Conservation (phyloP, 257 asterid species). For the Pogostemon cablin region DNA sequence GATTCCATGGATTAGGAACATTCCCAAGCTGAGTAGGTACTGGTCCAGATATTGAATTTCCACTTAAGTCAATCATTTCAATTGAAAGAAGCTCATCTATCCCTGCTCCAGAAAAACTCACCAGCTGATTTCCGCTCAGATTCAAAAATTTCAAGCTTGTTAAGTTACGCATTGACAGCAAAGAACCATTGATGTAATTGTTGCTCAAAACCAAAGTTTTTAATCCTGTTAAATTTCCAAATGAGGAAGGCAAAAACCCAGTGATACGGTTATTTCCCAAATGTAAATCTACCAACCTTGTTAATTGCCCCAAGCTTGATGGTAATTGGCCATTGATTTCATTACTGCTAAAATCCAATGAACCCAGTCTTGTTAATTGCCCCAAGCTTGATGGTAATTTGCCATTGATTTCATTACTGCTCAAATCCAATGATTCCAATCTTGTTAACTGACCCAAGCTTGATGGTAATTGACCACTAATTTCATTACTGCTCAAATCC, state of each 20-base stretch:
- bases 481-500: background rate
- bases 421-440: background rate
- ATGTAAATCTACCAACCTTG: background rate
- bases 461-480: background rate
- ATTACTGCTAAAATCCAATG: background rate
- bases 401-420: background rate
- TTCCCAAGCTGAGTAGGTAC: constrained; percentile 9
- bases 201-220: background rate
- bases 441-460: background rate
- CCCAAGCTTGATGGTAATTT: background rate
- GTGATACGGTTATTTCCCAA: background rate
- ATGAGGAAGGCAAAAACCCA: background rate
- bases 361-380: background rate
- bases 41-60: background rate
- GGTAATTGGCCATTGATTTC: background rate
- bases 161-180: background rate
- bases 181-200: constrained; percentile 1
- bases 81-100: constrained; percentile 17
- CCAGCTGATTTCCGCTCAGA: background rate
- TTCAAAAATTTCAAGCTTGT: background rate
- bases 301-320: background rate
- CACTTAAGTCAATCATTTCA: background rate
- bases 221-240: background rate
- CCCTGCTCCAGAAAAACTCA: background rate
- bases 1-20: background rate